Conservation (phyloP, 768 basidiomycete genomes). For the Phylloporus sp. region DNA sequence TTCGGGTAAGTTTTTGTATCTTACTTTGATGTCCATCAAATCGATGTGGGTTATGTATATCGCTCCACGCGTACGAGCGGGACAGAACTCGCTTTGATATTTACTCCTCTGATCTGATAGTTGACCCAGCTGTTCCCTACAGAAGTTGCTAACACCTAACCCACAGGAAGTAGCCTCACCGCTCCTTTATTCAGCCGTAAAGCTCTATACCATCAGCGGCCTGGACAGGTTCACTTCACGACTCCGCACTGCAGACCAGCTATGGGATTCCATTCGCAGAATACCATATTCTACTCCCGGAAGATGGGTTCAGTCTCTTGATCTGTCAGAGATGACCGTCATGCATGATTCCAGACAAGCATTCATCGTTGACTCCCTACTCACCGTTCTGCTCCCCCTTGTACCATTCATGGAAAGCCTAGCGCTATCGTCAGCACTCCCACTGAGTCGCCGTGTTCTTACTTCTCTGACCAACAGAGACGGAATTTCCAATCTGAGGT, state of each 20-base stretch:
- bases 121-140: background rate
- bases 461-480: slow-evolving; percentile 50
- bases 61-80: background rate
- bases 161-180: slow-evolving; percentile 63
- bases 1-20: slow-evolving; percentile 33
- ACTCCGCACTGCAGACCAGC: slow-evolving; percentile 61
- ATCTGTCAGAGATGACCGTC: slow-evolving; percentile 56
- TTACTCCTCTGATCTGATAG: background rate
- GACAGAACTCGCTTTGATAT: background rate
- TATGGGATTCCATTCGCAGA: slow-evolving; percentile 86
- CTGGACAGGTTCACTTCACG: slow-evolving; percentile 58
- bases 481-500: slow-evolving; percentile 45
- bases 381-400: slow-evolving; percentile 63
- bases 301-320: slow-evolving; percentile 76
- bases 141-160: slow-evolving; percentile 12
- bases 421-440: slow-evolving; percentile 51
- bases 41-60: background rate
- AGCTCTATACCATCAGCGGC: slow-evolving; percentile 38
- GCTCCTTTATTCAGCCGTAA: slow-evolving; percentile 56
- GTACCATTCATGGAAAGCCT: slow-evolving; percentile 59
- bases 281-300: slow-evolving; percentile 87
- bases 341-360: slow-evolving; percentile 42
- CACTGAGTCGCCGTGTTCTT: slow-evolving; percentile 59
- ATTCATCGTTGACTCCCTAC: slow-evolving; percentile 56
- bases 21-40: background rate